Percentiles rank a stretch among this genome's conserved stretches.
phyloP scores from a whole-genome alignment of 1,284 basidiomycete species.

The Ganoderma lucidum region DNA sequence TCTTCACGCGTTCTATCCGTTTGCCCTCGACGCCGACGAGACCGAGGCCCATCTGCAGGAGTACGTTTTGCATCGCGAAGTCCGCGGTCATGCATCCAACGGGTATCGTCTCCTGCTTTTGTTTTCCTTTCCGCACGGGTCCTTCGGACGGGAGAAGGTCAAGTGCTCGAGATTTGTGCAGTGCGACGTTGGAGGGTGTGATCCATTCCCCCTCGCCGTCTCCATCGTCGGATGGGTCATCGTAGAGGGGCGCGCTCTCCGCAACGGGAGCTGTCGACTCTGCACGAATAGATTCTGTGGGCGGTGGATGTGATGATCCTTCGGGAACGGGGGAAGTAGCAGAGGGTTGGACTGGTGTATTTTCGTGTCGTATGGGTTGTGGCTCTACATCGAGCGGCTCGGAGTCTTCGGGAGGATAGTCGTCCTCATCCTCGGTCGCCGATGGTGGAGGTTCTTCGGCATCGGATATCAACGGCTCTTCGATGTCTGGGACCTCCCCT shows the following conservation, averaged over 20 bases:
- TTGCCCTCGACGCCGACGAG: slow-evolving; percentile 94
- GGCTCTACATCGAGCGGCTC: slow-evolving; percentile 59
- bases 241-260: slow-evolving; percentile 54
- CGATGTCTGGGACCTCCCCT: slow-evolving; percentile 3
- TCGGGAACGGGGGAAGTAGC: slow-evolving; percentile 13
- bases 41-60: slow-evolving; percentile 94
- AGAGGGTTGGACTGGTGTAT: slow-evolving; percentile 13
- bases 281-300: slow-evolving; percentile 21
- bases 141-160: slow-evolving; percentile 72
- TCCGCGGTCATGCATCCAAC: slow-evolving; percentile 97
- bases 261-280: slow-evolving; percentile 25
- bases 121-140: slow-evolving; percentile 46
- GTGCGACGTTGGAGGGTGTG: slow-evolving; percentile 87
- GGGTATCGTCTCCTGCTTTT: slow-evolving; percentile 54
- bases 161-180: slow-evolving; percentile 91
- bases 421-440: slow-evolving; percentile 23
- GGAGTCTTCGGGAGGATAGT: slow-evolving; percentile 11
- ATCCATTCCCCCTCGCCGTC: slow-evolving; percentile 98
- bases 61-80: slow-evolving; percentile 99
- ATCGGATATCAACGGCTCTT: slow-evolving; percentile 26
- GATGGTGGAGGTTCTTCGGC: slow-evolving; percentile 33
- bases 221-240: slow-evolving; percentile 79
- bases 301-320: slow-evolving; percentile 15
- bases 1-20: slow-evolving; percentile 91
- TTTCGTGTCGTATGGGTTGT: slow-evolving; percentile 41